These are phyloP conservation scores for Lipomyces yamadae DNA, from an alignment of 805 yeast genomes.

Conservation along the genomic window DNA sequence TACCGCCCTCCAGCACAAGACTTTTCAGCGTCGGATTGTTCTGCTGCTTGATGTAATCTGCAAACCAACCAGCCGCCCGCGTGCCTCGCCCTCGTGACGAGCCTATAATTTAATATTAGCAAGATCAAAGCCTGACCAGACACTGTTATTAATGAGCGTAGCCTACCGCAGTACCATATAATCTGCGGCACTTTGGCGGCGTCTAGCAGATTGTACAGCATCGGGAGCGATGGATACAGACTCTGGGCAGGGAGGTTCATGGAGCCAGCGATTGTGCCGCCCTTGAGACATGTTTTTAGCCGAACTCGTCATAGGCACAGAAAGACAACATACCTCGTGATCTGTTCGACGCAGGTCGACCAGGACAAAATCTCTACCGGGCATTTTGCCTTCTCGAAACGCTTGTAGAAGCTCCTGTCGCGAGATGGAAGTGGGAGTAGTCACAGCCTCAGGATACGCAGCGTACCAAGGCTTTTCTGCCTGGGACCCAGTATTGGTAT, in stretches of 20 bases:
- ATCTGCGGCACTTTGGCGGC: neutral
- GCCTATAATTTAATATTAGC: neutral
- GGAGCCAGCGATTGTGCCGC: conserved; percentile 16
- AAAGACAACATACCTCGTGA: conserved; percentile 6
- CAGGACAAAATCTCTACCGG: conserved; percentile 18
- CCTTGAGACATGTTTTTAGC: neutral
- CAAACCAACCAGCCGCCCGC: conserved; percentile 20
- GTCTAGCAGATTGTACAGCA: conserved; percentile 4
- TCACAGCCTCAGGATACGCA: too few relatives aligned
- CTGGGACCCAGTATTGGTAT: neutral
- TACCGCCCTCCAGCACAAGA: conserved; percentile 10
- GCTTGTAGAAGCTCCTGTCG: neutral
- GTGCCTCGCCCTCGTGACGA: conserved; percentile 19
- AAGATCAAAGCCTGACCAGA: too few relatives aligned
- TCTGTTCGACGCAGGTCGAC: conserved; percentile 18
- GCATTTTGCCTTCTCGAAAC: conserved; percentile 10
- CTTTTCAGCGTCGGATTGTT: conserved; percentile 5
- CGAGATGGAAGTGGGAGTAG: conserved; percentile 1
- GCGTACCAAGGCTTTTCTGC: too few relatives aligned
- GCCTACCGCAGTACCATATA: conserved; percentile 19
- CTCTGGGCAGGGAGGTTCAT: conserved; percentile 16
- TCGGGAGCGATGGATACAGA: conserved; percentile 14
- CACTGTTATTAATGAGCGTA: too few relatives aligned
- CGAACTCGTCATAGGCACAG: neutral
- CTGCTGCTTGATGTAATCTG: conserved; percentile 12